These are phyloP conservation scores for Pestalotiopsis fici DNA, from an alignment of 2,329 filamentous ascomycete genomes.

Conservation along the genomic window DNA sequence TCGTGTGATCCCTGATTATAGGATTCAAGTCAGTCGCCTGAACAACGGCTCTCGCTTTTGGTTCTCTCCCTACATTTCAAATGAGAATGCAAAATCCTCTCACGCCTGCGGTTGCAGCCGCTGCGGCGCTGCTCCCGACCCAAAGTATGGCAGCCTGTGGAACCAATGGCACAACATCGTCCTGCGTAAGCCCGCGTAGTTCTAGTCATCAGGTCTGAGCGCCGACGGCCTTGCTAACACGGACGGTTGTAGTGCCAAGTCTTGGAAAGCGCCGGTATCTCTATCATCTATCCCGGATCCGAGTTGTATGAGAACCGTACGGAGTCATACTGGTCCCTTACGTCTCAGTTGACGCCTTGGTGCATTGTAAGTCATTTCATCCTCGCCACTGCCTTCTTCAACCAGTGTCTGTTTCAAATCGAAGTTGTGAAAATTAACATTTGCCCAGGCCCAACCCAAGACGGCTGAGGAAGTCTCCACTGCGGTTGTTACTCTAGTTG, in stretches of 20 bases:
- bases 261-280: neutral
- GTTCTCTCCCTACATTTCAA: neutral
- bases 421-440: neutral
- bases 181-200: conserved; percentile 7
- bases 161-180: neutral
- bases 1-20: no score
- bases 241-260: neutral
- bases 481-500: conserved; percentile 12
- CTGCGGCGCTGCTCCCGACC: neutral
- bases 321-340: conserved; percentile 10
- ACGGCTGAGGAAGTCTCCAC: conserved; percentile 9
- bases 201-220: neutral
- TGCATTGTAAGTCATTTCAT: conserved; percentile 5
- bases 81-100: neutral
- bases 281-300: neutral
- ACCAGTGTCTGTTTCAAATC: no score
- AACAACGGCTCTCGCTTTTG: no score
- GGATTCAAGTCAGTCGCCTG: no score
- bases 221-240: neutral
- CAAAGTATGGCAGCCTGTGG: neutral
- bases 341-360: conserved; percentile 7
- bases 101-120: neutral
- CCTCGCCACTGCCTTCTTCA: neutral
- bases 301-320: conserved; percentile 2
- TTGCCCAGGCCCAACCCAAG: conserved; percentile 1